A percentile compares a stretch with the other conserved stretches of the same genome.
Conservation (phyloP, 1,284 basidiomycete genomes). For the Inonotus obliquus region DNA sequence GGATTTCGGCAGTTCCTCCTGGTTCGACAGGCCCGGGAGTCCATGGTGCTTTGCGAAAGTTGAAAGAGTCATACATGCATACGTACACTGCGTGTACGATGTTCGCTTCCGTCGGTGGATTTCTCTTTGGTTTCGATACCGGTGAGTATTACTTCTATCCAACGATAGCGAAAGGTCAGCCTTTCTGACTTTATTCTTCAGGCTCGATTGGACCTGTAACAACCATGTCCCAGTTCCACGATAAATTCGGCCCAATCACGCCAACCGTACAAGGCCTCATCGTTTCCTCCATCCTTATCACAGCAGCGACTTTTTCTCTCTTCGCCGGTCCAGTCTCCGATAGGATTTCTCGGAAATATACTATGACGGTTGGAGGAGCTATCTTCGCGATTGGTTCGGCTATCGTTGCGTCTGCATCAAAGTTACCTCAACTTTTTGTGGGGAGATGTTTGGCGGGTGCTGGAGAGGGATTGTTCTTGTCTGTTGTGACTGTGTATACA, state of each 20-base stretch:
- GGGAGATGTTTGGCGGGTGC: constrained; percentile 44
- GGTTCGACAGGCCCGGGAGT: not conserved
- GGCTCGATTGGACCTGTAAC: constrained; percentile 44
- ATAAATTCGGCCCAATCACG: constrained; percentile 31
- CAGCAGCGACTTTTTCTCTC: constrained; percentile 40
- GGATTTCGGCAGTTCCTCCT: not conserved
- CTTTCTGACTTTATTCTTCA: constrained; percentile 14
- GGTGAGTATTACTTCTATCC: constrained; percentile 22
- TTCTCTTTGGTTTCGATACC: constrained; percentile 38
- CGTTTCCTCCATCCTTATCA: constrained; percentile 42
- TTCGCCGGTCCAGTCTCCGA: constrained; percentile 44
- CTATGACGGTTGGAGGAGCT: constrained; percentile 38
- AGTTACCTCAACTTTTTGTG: constrained; percentile 36
- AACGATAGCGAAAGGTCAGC: not conserved
- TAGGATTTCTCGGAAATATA: constrained; percentile 42
- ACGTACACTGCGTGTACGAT: constrained; percentile 24
- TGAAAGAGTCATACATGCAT: not conserved
- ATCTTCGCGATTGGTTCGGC: constrained; percentile 38
- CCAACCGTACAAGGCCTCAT: constrained; percentile 39
- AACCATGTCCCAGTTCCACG: constrained; percentile 39
- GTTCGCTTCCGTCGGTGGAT: constrained; percentile 33
- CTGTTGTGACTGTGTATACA: constrained; percentile 42
- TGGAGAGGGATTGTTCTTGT: constrained; percentile 46
- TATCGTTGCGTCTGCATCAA: constrained; percentile 30
- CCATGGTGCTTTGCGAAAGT: not conserved